Percentiles rank a stretch among this genome's conserved stretches.
phyloP scores from a whole-genome alignment of 306 rosid genomes.

The Clitoria ternatea region DNA sequence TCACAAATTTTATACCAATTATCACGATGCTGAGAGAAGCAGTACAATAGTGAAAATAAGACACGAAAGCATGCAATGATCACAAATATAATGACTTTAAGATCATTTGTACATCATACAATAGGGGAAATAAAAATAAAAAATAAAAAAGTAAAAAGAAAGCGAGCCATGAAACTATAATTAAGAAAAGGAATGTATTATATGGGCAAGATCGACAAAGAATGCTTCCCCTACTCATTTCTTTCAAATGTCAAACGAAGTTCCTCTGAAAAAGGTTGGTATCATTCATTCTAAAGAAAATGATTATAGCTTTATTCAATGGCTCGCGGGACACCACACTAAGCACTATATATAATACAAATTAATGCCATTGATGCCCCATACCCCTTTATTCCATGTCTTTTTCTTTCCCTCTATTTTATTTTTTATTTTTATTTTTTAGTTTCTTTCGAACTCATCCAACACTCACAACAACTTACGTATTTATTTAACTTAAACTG shows the following conservation, averaged over 20 bases:
- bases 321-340: constrained; percentile 13
- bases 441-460: no score
- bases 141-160: neutral
- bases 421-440: no score
- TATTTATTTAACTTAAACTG: no score
- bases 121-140: neutral
- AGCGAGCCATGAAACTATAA: no score
- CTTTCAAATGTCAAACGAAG: constrained; percentile 19
- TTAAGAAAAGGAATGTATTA: neutral
- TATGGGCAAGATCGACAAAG: constrained; percentile 1
- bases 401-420: constrained; percentile 3
- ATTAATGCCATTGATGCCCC: constrained; percentile 15
- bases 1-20: no score
- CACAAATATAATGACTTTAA: neutral
- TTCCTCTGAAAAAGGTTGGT: constrained; percentile 27
- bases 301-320: constrained; percentile 32
- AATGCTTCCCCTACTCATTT: neutral
- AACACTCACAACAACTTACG: no score
- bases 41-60: neutral
- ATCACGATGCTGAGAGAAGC: neutral
- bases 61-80: neutral
- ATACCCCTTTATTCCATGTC: neutral
- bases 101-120: neutral
- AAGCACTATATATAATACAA: no score
- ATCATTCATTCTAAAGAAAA: constrained; percentile 27